Evolutionary conservation across 1,139 yeast species (phyloP).

Genomic region (Yamadazyma spencermartinsiae): DNA sequence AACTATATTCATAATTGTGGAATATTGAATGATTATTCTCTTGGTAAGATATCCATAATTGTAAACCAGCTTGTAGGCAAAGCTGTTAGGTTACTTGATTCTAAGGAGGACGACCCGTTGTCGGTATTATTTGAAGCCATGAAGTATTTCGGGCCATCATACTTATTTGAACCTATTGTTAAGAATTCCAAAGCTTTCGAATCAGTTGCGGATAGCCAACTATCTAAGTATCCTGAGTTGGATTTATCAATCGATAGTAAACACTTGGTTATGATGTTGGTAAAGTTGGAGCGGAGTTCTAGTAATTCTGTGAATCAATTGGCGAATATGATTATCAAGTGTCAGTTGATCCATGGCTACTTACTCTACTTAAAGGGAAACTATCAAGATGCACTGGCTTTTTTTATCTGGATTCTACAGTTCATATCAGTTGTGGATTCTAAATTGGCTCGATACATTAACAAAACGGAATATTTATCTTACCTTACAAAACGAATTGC

Average conservation of each 20-base stretch:
- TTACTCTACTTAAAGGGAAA: conserved; percentile 12
- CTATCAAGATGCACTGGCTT: conserved; percentile 11
- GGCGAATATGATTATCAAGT: conserved; percentile 8
- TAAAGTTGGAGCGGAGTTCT: conserved; percentile 11
- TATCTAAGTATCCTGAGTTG: conserved; percentile 13
- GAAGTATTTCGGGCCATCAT: conserved; percentile 22
- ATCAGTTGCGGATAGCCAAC: conserved; percentile 14
- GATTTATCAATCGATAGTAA: conserved; percentile 16
- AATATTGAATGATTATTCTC: conserved; percentile 16
- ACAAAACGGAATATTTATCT: conserved; percentile 17
- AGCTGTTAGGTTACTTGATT: conserved; percentile 6
- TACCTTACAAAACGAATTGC: conserved; percentile 15
- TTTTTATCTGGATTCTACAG: conserved; percentile 23
- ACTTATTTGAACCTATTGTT: conserved; percentile 19
- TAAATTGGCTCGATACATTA: conserved; percentile 10
- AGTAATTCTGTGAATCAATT: conserved; percentile 7
- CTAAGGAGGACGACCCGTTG: conserved; percentile 12
- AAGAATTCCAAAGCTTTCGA: conserved; percentile 7
- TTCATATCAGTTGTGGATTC: conserved; percentile 15
- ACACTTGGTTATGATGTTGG: conserved; percentile 15
- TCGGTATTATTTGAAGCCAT: conserved; percentile 18
- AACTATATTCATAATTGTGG: conserved; percentile 19
- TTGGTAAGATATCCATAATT: conserved; percentile 18
- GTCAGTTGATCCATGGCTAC: conserved; percentile 14
- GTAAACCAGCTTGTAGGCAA: conserved; percentile 10